Percentiles rank a stretch among this genome's conserved stretches.
These are phyloP conservation scores for Daedalea quercina DNA, from an alignment of 768 basidiomycete genomes.

Conservation along the genomic window DNA sequence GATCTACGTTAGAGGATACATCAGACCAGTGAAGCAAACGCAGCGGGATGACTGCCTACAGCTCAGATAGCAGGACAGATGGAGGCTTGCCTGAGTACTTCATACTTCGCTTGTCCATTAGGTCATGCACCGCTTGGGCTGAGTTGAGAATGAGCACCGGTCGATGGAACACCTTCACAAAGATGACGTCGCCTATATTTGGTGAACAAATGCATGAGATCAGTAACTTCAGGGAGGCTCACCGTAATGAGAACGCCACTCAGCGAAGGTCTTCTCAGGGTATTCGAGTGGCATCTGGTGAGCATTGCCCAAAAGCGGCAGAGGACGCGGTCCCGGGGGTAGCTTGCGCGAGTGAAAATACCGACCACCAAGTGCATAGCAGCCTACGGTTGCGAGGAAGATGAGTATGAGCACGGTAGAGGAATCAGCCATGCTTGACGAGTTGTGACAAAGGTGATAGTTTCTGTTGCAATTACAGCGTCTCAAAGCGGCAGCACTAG, in stretches of 20 bases:
- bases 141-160: slow-evolving; percentile 26
- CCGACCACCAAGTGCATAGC: no score
- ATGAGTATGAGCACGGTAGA: no score
- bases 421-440: no score
- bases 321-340: slow-evolving; percentile 24
- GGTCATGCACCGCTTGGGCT: slow-evolving; percentile 24
- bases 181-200: slow-evolving; percentile 18
- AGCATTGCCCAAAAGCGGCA: slow-evolving; percentile 27
- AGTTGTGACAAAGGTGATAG: no score
- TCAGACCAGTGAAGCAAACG: neutral
- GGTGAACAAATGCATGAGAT: slow-evolving; percentile 6
- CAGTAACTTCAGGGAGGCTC: neutral
- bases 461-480: no score
- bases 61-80: slow-evolving; percentile 21
- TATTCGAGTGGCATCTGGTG: slow-evolving; percentile 21
- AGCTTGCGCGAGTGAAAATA: neutral
- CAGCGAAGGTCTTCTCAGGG: slow-evolving; percentile 18
- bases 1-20: slow-evolving; percentile 5
- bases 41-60: slow-evolving; percentile 13
- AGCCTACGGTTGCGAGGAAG: no score
- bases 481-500: no score
- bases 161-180: slow-evolving; percentile 11
- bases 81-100: slow-evolving; percentile 27
- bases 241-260: slow-evolving; percentile 25
- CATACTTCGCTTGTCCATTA: slow-evolving; percentile 26